Evolutionary conservation across 495 filamentous ascomycete species (phyloP).

Genomic region (Darksidea phi): DNA sequence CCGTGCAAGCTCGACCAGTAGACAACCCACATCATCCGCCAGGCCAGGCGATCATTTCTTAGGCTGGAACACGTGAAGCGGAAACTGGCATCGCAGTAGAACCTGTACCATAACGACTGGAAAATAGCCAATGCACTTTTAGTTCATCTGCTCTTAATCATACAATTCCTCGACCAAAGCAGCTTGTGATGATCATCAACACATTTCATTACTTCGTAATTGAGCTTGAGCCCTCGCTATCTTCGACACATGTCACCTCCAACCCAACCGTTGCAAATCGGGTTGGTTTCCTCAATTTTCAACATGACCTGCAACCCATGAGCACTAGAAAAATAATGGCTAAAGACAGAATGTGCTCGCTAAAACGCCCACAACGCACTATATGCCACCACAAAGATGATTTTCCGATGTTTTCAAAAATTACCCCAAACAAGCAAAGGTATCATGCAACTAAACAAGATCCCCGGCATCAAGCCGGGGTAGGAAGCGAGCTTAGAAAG

Average conservation of each 20-base stretch:
- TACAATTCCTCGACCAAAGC: too few relatives aligned
- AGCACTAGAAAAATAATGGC: neutral
- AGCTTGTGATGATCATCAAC: too few relatives aligned
- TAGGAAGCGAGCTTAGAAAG: neutral
- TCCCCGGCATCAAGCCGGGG: neutral
- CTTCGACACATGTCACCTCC: too few relatives aligned
- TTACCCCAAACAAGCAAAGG: conserved; percentile 1
- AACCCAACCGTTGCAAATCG: too few relatives aligned
- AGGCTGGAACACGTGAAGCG: conserved; percentile 6
- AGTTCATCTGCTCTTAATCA: conserved; percentile 1
- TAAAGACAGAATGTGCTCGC: conserved; percentile 3
- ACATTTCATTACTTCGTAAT: conserved; percentile 1
- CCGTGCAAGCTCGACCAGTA: conserved; percentile 31
- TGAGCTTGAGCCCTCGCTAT: neutral
- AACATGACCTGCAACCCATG: neutral
- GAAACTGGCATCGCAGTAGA: conserved; percentile 13
- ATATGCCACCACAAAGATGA: neutral
- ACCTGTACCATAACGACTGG: conserved; percentile 20
- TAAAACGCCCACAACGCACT: neutral
- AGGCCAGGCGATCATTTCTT: neutral
- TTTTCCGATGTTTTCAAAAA: neutral
- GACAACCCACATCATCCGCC: conserved; percentile 6
- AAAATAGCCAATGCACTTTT: conserved; percentile 12
- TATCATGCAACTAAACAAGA: neutral
- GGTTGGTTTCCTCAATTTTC: neutral